Evolutionary conservation across 805 yeast species (phyloP), one percentile per base, ranked within the genome.

Genomic region (Kodamaea sagamina): DNA sequence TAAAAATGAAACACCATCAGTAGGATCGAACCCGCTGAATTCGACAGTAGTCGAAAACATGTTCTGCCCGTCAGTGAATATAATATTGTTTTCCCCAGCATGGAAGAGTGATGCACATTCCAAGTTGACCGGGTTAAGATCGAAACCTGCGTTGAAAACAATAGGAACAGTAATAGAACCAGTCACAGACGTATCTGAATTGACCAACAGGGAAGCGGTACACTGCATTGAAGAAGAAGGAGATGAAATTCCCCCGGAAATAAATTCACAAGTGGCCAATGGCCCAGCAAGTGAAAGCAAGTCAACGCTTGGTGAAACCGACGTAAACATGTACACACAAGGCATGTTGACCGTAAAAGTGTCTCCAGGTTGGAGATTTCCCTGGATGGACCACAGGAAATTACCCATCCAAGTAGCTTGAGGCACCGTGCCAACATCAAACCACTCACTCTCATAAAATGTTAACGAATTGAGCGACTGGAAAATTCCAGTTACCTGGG

Each of bases 301-400:
- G 13, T 40, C 39, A 8, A 60, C 39, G 44, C 16, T 21, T 6
- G 6, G 6, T 8, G 44, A 8, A 13, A 43, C 24, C 4, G 53
- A 32, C 2, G 54, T 52, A 37, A 59, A 54, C 29, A 52, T 53
- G 39, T 47, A 59, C 6, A 54, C 62, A 47, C 62, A 53, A 2
- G 66, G 66, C 49, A 63, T 40, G 15, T 39, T 32, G 32, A 63
- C 51, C 7, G 52, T 43, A 27, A 63, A 62, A 2, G 62, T 59
- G 43, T 63, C 68, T 21, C 63, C 63, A 0, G 65, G 32, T 0
- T 13, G 12, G 1, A 48, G 50, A 7, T 41, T 3, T 15, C 57
- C 54, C 8, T 39, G 22, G 8, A 62, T 47, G 3, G 21, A 8
- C 67, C 67, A 62, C 6, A 39, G 39, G 7, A 61, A 26, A 0